Evolutionary conservation across 1,284 basidiomycete genomes (phyloP), one percentile per base, ranked within the genome.

Genomic region (Trametes pubescens): DNA sequence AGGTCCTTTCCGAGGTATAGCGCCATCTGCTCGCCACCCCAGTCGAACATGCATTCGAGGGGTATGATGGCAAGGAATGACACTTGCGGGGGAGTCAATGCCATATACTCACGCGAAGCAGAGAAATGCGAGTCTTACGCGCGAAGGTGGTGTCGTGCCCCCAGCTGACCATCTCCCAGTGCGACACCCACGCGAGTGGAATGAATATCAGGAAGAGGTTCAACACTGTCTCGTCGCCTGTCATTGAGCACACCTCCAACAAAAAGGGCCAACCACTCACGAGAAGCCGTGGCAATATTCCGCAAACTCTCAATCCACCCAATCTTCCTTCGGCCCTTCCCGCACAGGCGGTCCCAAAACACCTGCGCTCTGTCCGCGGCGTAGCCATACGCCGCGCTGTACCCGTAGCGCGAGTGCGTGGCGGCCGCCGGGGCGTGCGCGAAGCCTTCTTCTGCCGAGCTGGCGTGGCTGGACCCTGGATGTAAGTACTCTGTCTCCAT

Each of bases 131-230:
- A 24, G 74, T 80, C 60, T 68, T 71, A 84, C 81, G 74, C 26
- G 77, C 73, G 56, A 84, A 84, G 11, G 65, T 67, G 43, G 65
- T 26, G 73, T 78, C 40, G 58, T 74, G 69, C 6, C 68, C 69
- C 62, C 58, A 70, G 57, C 59, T 54, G 58, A 69, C 70, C 26
- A 62, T 59, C 13, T 57, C 61, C 58, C 85, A 89, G 69, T 89
- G 86, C 0, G 83, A 79, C 1, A 77, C 80, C 89, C 89, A 92
- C 9, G 88, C 85, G 37, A 90, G 65, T 0, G 89, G 89, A 10
- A 90, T 80, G 68, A 87, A 81, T 1, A 90, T 22, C n/a, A 90
- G 68, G 35, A 91, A 79, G 0, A 84, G n/a, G 67, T 90, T 91
- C 21, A 89, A 71, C 81, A 83, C 87, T 88, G 29, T 1, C 18